Evolutionary conservation across 306 rosid genomes (phyloP), one percentile per base, ranked within the genome.

Genomic region (Bauhinia variegata): DNA sequence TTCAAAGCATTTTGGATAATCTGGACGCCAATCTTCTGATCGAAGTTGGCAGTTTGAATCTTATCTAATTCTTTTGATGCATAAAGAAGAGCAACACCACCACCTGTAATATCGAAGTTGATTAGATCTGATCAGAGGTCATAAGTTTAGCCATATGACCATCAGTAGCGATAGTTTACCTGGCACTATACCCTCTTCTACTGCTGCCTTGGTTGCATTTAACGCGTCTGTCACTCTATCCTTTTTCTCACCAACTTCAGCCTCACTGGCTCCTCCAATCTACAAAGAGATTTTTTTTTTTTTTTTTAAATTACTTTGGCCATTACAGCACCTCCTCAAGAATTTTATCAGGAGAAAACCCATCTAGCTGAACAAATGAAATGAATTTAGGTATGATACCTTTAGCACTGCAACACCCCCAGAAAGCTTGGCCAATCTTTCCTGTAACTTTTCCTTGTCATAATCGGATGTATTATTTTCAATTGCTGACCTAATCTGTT

Each of bases 321-420:
- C 74, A 67, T 19, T 16, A 59, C 43, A 62, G 54, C 51, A 61
- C 41, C 41, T 44, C 12, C n/a, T 7, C 8, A 50, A 17, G 47
- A 28, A 4, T 19, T 7, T 37, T 42, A 11, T 30, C 32, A 56
- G 19, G 33, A 16, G 10, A 17, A 48, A 56, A 49, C 31, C 8
- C 60, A 67, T 53, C 41, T 32, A n/a, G 55, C 9, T 12, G 0
- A 36, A 38, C 3, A 48, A 65, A 36, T 30, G 11, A 69, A 49
- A 50, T 8, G 11, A 8, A 60, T 5, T 1, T 30, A 7, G 51
- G 57, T 28, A 63, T 30, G 48, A 15, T 44, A 88, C 96, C 95
- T 89, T 92, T 55, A 92, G 79, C 37, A 92, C 96, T n/a, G 96
- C 98, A 51, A 92, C 98, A 71, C 98, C 96, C 17, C 98, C 98